Percentiles rank a stretch among this genome's conserved stretches.
Evolutionary conservation across 1,139 yeast genomes (phyloP).

Genomic region (Suhomyces ambrosiae): DNA sequence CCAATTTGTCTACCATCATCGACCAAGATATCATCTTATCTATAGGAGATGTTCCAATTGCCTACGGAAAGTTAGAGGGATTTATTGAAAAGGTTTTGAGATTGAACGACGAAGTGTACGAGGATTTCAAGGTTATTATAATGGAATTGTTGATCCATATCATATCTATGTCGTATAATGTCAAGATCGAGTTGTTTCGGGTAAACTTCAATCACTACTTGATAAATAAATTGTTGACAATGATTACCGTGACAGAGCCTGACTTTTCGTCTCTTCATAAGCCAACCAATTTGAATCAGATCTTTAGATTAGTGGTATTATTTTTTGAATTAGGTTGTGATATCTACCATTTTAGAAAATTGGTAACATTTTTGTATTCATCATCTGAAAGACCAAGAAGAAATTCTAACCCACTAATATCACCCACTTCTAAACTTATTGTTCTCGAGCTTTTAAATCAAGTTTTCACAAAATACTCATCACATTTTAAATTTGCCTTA

Average conservation of each 20-base stretch:
- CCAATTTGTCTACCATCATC: conserved; percentile 23
- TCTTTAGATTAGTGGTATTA: conserved; percentile 26
- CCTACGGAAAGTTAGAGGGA: conserved; percentile 8
- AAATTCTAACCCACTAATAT: neutral
- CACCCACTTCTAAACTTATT: conserved; percentile 18
- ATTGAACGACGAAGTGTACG: conserved; percentile 28
- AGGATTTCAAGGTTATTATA: conserved; percentile 35
- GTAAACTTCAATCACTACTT: conserved; percentile 24
- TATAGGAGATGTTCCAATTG: conserved; percentile 5
- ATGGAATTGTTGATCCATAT: conserved; percentile 32
- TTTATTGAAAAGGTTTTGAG: conserved; percentile 22
- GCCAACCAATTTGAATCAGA: conserved; percentile 23
- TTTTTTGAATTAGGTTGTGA: conserved; percentile 44
- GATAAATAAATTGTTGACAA: conserved; percentile 21
- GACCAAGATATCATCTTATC: conserved; percentile 27
- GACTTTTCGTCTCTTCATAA: conserved; percentile 3
- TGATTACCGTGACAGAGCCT: conserved; percentile 1
- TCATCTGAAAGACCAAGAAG: conserved; percentile 2
- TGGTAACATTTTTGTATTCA: conserved; percentile 28
- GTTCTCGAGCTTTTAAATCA: conserved; percentile 30
- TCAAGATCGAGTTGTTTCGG: conserved; percentile 27
- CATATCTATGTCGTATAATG: conserved; percentile 27
- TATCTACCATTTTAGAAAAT: conserved; percentile 22
- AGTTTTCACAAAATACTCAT: conserved; percentile 25
- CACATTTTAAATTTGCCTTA: conserved; percentile 35